Evolutionary conservation across 768 basidiomycete genomes (phyloP).

Genomic region (Astraeus odoratus): DNA sequence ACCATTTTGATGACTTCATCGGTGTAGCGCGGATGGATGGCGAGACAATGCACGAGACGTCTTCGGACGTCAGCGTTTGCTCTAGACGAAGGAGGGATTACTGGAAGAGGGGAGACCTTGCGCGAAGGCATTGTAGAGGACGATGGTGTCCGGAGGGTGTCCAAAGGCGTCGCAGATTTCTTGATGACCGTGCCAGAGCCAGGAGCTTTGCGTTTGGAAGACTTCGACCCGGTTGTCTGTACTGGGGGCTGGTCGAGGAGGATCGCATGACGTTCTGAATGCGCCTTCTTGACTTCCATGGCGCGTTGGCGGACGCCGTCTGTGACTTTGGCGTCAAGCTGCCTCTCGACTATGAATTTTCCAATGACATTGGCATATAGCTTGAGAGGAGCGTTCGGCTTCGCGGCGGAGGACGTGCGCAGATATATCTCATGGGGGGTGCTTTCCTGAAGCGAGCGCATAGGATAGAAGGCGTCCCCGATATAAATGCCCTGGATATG

Average conservation of each 20-base stretch:
- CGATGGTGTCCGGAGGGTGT: conserved; percentile 24
- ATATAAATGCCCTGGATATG: conserved; percentile 56
- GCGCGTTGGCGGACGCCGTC: conserved; percentile 41
- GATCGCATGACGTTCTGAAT: conserved; percentile 41
- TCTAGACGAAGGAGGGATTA: conserved; percentile 13
- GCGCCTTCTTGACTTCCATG: conserved; percentile 43
- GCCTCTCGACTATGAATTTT: conserved; percentile 59
- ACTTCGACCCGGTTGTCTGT: conserved; percentile 29
- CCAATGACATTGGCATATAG: conserved; percentile 70
- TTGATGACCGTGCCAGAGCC: conserved; percentile 22
- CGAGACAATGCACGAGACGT: conserved; percentile 45
- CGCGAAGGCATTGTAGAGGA: conserved; percentile 23
- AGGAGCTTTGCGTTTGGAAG: conserved; percentile 34
- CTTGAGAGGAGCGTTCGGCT: conserved; percentile 60
- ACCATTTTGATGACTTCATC: conserved; percentile 36
- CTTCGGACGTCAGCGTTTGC: conserved; percentile 20
- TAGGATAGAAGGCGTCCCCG: conserved; percentile 56
- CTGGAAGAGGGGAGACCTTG: conserved; percentile 24
- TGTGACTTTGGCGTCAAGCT: conserved; percentile 41
- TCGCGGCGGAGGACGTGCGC: conserved; percentile 48
- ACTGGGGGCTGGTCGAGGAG: conserved; percentile 33
- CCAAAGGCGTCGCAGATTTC: conserved; percentile 12
- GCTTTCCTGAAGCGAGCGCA: conserved; percentile 47
- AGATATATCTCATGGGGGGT: conserved; percentile 68
- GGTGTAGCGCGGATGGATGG: conserved; percentile 40